A percentile compares a stretch with the other conserved stretches of the same genome.
Evolutionary conservation across 179 eudicot species (phyloP).

Genomic region (Corrigiola litoralis): DNA sequence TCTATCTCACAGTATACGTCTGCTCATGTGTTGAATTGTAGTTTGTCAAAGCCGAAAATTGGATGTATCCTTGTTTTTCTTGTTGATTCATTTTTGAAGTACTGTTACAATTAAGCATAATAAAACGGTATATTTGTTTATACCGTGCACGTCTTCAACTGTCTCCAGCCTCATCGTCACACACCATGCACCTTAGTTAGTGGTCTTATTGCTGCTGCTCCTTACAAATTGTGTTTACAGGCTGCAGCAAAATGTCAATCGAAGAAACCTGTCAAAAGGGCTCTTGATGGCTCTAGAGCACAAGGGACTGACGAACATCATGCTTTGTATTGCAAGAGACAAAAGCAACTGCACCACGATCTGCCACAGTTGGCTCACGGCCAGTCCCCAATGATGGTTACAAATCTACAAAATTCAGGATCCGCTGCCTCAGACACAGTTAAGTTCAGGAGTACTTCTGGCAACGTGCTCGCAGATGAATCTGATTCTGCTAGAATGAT

Average conservation of each 20-base stretch:
- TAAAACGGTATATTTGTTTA: too few relatives aligned
- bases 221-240: conserved; percentile 26
- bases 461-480: conserved; percentile 5
- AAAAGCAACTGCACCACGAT: conserved; percentile 34
- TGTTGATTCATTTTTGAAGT: too few relatives aligned
- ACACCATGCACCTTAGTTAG: too few relatives aligned
- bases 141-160: too few relatives aligned
- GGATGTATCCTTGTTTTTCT: too few relatives aligned
- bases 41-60: too few relatives aligned
- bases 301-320: conserved; percentile 16
- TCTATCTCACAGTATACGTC: too few relatives aligned
- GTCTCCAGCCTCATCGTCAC: too few relatives aligned
- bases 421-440: conserved; percentile 9
- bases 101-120: too few relatives aligned
- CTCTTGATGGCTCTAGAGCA: conserved; percentile 14
- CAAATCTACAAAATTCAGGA: conserved; percentile 1
- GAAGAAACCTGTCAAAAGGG: conserved; percentile 33
- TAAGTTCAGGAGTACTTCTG: conserved; percentile 17
- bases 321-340: conserved; percentile 42
- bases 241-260: conserved; percentile 20
- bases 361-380: conserved; percentile 12
- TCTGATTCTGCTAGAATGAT: conserved; percentile 19
- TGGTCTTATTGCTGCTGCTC: background rate
- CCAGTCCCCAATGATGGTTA: conserved; percentile 16
- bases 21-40: too few relatives aligned